These are phyloP conservation scores for Vitellaria paradoxa DNA, from an alignment of 179 eudicot species.

Conservation along the genomic window DNA sequence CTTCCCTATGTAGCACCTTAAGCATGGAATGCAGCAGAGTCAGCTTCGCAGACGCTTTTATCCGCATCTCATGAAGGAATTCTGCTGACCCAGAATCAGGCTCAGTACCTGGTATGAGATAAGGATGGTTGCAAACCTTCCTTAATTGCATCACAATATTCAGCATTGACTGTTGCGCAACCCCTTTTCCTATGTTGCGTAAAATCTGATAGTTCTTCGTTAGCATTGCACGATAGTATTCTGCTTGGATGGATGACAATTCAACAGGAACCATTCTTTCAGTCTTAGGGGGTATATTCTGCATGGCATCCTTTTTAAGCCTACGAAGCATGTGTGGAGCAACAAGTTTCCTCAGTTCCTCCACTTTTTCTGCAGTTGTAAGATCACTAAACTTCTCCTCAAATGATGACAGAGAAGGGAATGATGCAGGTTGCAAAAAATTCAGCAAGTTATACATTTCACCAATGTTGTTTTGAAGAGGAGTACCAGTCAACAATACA, in stretches of 20 bases:
- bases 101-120: constrained; percentile 96
- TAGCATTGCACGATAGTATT: constrained; percentile 97
- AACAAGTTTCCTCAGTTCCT: constrained; percentile 92
- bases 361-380: constrained; percentile 90
- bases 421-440: constrained; percentile 86
- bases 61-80: constrained; percentile 98
- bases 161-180: constrained; percentile 93
- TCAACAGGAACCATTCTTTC: constrained; percentile 98
- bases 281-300: constrained; percentile 96
- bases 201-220: constrained; percentile 94
- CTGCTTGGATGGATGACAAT: constrained; percentile 92
- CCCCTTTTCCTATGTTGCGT: constrained; percentile 92
- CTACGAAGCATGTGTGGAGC: constrained; percentile 99
- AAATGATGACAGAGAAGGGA: constrained; percentile 82
- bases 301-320: constrained; percentile 96
- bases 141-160: constrained; percentile 98
- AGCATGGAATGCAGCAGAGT: constrained; percentile 96
- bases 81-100: constrained; percentile 91
- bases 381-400: constrained; percentile 94
- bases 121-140: constrained; percentile 97
- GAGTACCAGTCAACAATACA: constrained; percentile 95
- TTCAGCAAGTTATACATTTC: constrained; percentile 93
- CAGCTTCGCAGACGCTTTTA: constrained; percentile 97
- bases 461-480: constrained; percentile 95
- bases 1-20: constrained; percentile 69